These are phyloP conservation scores for Grifola frondosa DNA, from an alignment of 1,284 basidiomycete genomes.

Conservation along the genomic window DNA sequence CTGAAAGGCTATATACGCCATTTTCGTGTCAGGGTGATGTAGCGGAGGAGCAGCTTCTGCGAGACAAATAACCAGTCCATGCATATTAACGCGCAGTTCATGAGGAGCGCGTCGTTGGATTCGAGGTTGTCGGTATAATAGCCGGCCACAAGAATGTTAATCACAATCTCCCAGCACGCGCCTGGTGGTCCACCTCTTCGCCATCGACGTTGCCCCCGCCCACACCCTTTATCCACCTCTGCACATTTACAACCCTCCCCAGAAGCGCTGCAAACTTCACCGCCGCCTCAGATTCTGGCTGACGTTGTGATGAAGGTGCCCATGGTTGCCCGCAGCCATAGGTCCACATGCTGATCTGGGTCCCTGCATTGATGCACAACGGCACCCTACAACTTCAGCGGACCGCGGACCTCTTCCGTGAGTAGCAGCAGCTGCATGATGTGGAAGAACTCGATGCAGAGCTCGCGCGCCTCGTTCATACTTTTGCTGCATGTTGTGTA, in stretches of 20 bases:
- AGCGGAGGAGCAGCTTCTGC: slow-evolving; percentile 63
- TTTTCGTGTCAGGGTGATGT: slow-evolving; percentile 51
- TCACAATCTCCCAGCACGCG: slow-evolving; percentile 61
- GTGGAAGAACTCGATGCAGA: slow-evolving; percentile 96
- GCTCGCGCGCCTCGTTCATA: slow-evolving; percentile 92
- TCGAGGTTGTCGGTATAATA: slow-evolving; percentile 41
- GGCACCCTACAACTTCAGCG: slow-evolving; percentile 87
- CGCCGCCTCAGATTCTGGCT: too few species aligned
- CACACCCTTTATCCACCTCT: too few species aligned
- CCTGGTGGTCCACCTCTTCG: too few species aligned
- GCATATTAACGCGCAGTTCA: slow-evolving; percentile 59
- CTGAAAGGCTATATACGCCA: slow-evolving; percentile 53
- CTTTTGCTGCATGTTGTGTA: slow-evolving; percentile 98
- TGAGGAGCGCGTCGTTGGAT: slow-evolving; percentile 44
- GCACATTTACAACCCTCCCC: too few species aligned
- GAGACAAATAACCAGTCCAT: slow-evolving; percentile 58
- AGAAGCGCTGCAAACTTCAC: too few species aligned
- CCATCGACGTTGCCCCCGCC: too few species aligned
- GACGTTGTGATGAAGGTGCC: too few species aligned
- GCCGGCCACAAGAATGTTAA: slow-evolving; percentile 59
- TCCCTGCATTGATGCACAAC: too few species aligned
- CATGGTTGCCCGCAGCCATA: too few species aligned
- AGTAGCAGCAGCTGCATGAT: slow-evolving; percentile 89
- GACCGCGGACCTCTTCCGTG: slow-evolving; percentile 94
- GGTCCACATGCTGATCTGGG: too few species aligned